Conservation (phyloP, 495 filamentous ascomycete genomes). For the Thozetella sp. region DNA sequence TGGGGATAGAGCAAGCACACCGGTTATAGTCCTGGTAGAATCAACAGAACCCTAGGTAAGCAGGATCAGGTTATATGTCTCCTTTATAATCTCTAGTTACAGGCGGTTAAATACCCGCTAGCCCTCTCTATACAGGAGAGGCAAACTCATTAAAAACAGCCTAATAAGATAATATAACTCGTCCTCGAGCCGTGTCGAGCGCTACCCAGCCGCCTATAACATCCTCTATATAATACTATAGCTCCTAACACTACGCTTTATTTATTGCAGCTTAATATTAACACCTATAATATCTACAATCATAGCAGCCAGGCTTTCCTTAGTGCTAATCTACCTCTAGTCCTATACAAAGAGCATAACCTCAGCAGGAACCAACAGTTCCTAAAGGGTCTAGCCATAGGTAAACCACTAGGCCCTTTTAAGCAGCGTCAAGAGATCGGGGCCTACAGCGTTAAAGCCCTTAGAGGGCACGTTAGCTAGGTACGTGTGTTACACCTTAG, state of each 20-base stretch:
- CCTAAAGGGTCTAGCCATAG: conserved; percentile 43
- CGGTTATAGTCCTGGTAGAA: conserved; percentile 5
- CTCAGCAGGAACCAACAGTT: conserved; percentile 32
- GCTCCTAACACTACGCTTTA: not conserved
- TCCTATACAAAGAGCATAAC: conserved; percentile 27
- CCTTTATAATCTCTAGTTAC: conserved; percentile 16
- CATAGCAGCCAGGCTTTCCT: not conserved
- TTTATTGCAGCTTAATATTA: conserved; percentile 4
- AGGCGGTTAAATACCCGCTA: conserved; percentile 15
- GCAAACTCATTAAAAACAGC: conserved; percentile 20
- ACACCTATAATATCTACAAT: conserved; percentile 29
- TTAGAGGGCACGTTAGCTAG: conserved; percentile 24
- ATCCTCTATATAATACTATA: conserved; percentile 13
- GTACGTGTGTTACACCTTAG: conserved; percentile 31
- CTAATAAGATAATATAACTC: conserved; percentile 21
- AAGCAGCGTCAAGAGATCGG: not conserved
- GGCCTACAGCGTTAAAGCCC: not conserved
- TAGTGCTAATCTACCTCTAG: conserved; percentile 26
- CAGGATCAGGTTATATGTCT: conserved; percentile 11
- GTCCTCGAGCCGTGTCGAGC: conserved; percentile 23
- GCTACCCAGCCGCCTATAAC: conserved; percentile 15
- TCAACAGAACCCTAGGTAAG: conserved; percentile 14
- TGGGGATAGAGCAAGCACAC: conserved; percentile 10
- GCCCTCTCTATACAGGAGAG: conserved; percentile 22
- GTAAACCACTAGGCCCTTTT: conserved; percentile 29